These are phyloP conservation scores for Didymella lethalis DNA, from an alignment of 2,329 filamentous ascomycete species.

Conservation along the genomic window DNA sequence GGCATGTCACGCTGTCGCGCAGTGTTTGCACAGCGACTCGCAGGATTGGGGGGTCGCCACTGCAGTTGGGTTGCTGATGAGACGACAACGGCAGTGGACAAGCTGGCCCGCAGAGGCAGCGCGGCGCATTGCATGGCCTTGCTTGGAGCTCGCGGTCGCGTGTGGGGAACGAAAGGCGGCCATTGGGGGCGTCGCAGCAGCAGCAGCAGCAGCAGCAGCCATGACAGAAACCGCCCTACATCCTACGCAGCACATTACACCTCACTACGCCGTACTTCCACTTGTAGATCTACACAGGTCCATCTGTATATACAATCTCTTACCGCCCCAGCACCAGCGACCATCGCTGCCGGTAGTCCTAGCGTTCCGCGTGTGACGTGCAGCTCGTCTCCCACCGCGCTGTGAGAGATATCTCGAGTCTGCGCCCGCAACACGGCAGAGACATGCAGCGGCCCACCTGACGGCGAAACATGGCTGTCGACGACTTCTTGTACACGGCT, in stretches of 20 bases:
- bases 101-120: neutral
- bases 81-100: neutral
- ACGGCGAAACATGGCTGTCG: slow-evolving; percentile 50
- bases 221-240: neutral
- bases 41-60: neutral
- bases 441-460: slow-evolving; percentile 42
- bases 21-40: neutral
- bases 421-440: slow-evolving; percentile 24
- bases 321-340: neutral
- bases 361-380: slow-evolving; percentile 13
- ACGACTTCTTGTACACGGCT: slow-evolving; percentile 46
- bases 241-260: slow-evolving; percentile 2
- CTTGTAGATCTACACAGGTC: neutral
- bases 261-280: neutral
- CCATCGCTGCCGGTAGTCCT: neutral
- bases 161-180: slow-evolving; percentile 14
- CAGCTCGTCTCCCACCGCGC: neutral
- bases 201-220: too few relatives aligned
- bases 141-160: slow-evolving; percentile 9
- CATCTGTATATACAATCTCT: neutral
- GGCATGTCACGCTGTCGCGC: neutral
- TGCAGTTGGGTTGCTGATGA: neutral
- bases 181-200: neutral
- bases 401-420: neutral
- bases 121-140: neutral